Evolutionary conservation across 1,139 yeast genomes (phyloP).

Genomic region (Zygotorulaspora mrakii): DNA sequence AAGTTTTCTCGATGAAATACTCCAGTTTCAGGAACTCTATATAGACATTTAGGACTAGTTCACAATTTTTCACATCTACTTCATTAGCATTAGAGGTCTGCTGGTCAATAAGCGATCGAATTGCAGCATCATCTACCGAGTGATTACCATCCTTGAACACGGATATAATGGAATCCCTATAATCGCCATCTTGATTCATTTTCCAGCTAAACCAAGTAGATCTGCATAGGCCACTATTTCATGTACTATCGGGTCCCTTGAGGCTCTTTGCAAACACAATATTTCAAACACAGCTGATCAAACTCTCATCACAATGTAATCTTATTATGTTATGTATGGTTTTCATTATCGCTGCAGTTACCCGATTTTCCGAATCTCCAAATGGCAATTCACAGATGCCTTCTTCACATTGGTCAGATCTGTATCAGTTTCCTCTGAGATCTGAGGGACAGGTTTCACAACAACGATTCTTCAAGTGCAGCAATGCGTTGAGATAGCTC

Average conservation of each 20-base stretch:
- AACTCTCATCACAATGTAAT: too few species aligned
- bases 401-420: too few species aligned
- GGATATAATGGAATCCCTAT: constrained; percentile 14
- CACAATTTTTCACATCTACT: constrained; percentile 7
- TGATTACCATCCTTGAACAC: constrained; percentile 7
- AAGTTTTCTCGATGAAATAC: constrained; percentile 23
- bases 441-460: too few species aligned
- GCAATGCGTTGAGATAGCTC: too few species aligned
- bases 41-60: constrained; percentile 14
- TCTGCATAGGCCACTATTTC: background rate
- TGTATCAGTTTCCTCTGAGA: too few species aligned
- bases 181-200: constrained; percentile 1
- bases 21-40: constrained; percentile 25
- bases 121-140: constrained; percentile 8
- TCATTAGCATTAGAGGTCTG: constrained; percentile 10
- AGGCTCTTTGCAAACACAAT: too few species aligned
- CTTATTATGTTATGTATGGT: too few species aligned
- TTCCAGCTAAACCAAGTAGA: background rate
- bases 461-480: too few species aligned
- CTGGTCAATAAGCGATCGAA: constrained; percentile 10
- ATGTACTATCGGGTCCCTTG: background rate
- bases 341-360: background rate
- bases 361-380: constrained; percentile 1
- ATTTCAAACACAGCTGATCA: too few species aligned
- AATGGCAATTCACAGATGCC: too few species aligned